Base-by-base conservation (phyloP, 768 basidiomycete species). In the Pleurotus platypus region DNA sequence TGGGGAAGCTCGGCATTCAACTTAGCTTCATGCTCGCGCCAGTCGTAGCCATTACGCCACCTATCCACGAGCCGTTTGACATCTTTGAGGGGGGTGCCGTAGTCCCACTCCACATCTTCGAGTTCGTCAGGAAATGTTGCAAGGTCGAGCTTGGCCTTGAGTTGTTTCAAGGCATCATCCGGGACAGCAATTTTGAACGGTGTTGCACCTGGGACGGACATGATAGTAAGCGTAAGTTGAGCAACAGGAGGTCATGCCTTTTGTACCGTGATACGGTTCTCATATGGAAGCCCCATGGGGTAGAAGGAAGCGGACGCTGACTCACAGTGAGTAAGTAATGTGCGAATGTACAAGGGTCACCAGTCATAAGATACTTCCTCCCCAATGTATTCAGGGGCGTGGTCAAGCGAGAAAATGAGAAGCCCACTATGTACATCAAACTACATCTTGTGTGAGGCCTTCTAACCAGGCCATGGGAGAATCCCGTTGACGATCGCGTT, bases 41-140 rank as follows among this genome's bases (percentile, higher is more conserved):
- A 87, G 68, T 86, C 77, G 58, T 79, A 86, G 0, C 74, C 78
- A 51, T 72, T 66, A 62, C 72, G 75, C 85, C 85, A 87, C 42
- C 73, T 69, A 4, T 68, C 69, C 0, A 76, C 70, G 1, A 87
- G 75, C 3, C 82, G 74, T 50, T 75, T 67, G 18, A 86, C 63
- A 53, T 84, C 78, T 0, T 71, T 70, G 0, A 84, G 71, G 3
- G 84, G 81, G 0, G 63, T 73, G 3, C 86, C 86, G 55, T 87
- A 87, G 18, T 72, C 75, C 73, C 78, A 75, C 0, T 69, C 76
- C 0, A 75, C 78, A 18, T 75, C 72, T 8, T 82, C 73, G 2
- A 87, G 71, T 58, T 86, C 84, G 62, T 85, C 81, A 0, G 86
- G 86, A n/a, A 85, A 73, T 1, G 65, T 69, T 0, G 76, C 64